Evolutionary conservation across 352 stramenopile species (phyloP).

Genomic region (Globisporangium megalacanthum): DNA sequence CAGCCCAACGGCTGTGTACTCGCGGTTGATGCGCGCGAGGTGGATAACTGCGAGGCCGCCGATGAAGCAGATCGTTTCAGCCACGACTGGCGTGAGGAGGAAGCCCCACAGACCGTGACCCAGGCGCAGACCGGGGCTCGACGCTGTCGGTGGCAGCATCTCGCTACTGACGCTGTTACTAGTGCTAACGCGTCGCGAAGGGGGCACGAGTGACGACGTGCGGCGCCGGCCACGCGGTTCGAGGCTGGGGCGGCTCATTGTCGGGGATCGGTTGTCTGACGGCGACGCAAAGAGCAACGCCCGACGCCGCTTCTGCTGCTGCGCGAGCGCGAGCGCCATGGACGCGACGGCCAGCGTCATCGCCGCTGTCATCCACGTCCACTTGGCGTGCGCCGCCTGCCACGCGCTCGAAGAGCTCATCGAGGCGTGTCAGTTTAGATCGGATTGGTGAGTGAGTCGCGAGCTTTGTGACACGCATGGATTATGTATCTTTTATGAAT

Average conservation of each 20-base stretch:
- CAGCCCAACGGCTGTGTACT: slow-evolving; percentile 18
- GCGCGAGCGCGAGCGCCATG: slow-evolving; percentile 24
- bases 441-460: too few relatives aligned
- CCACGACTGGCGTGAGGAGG: slow-evolving; percentile 27
- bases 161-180: not conserved
- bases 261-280: not conserved
- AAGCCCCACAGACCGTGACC: slow-evolving; percentile 23
- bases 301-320: slow-evolving; percentile 17
- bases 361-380: slow-evolving; percentile 24
- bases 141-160: not conserved
- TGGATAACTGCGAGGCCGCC: slow-evolving; percentile 20
- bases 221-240: slow-evolving; percentile 2
- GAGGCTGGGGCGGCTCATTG: slow-evolving; percentile 2
- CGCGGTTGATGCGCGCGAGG: slow-evolving; percentile 13
- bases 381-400: slow-evolving; percentile 10
- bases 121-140: slow-evolving; percentile 18
- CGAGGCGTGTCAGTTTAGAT: too few relatives aligned
- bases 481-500: not conserved
- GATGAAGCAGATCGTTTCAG: slow-evolving; percentile 24
- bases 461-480: too few relatives aligned
- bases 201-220: not conserved
- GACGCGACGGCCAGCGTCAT: slow-evolving; percentile 25
- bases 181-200: not conserved
- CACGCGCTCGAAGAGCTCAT: not conserved
- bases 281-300: slow-evolving; percentile 6